Evolutionary conservation across 2,329 filamentous ascomycete genomes (phyloP).

Genomic region (Aspergillus sojae): DNA sequence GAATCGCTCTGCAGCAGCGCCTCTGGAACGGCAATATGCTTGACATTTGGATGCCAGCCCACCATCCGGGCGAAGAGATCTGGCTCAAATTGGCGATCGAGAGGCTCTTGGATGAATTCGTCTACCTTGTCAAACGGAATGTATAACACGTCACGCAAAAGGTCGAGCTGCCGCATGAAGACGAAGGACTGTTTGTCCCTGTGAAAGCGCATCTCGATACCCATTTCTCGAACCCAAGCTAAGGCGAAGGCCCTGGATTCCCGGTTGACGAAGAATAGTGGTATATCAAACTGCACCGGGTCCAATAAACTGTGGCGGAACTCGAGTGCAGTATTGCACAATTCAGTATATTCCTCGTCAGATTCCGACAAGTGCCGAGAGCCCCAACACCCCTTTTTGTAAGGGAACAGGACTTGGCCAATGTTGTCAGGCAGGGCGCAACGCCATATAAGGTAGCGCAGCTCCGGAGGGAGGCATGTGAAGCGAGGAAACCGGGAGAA

Average conservation of each 20-base stretch:
- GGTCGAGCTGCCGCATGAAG: neutral
- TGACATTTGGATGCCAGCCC: neutral
- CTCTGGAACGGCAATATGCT: neutral
- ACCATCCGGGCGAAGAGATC: neutral
- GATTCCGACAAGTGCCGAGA: neutral
- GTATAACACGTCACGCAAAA: neutral
- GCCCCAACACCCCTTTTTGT: neutral
- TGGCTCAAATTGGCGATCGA: neutral
- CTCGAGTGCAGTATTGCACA: neutral
- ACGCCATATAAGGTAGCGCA: neutral
- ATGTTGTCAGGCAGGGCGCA: neutral
- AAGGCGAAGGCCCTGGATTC: neutral
- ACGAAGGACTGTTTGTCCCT: neutral
- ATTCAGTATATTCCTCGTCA: neutral
- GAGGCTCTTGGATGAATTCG: neutral
- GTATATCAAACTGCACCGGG: neutral
- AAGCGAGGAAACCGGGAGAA: neutral
- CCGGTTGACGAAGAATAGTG: neutral
- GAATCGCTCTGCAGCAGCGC: neutral
- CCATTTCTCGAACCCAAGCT: neutral
- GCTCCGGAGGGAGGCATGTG: neutral
- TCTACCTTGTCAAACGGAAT: neutral
- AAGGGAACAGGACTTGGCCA: neutral
- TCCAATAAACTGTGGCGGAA: neutral
- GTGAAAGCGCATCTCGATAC: neutral